These are phyloP conservation scores for Penicillium flavigenum DNA, from an alignment of 495 filamentous ascomycete species.

Conservation along the genomic window DNA sequence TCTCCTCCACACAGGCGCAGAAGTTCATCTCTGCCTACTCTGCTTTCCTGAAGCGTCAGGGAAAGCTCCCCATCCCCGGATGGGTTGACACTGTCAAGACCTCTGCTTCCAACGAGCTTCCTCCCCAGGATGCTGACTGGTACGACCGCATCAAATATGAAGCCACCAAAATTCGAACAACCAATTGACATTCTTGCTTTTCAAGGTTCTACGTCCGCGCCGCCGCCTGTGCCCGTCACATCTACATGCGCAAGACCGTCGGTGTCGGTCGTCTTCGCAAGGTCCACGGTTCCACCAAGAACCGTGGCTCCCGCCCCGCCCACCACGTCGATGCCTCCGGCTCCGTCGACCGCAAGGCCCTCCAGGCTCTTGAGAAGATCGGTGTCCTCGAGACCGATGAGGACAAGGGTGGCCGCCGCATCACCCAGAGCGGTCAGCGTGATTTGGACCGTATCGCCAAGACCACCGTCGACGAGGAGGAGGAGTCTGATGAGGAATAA, in stretches of 20 bases:
- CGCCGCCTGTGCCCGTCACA: constrained; percentile 91
- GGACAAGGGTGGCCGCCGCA: constrained; percentile 95
- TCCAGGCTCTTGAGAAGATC: constrained; percentile 98
- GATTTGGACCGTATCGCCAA: constrained; percentile 89
- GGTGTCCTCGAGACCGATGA: constrained; percentile 94
- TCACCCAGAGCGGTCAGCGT: constrained; percentile 94
- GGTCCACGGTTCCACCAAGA: constrained; percentile 93
- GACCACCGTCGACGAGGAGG: constrained; percentile 54
- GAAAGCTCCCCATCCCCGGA: constrained; percentile 95
- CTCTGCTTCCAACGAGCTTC: constrained; percentile 90
- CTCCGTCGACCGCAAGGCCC: constrained; percentile 90
- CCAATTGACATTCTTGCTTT: constrained; percentile 19
- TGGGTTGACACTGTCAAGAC: constrained; percentile 99
- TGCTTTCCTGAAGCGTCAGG: constrained; percentile 97
- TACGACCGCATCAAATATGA: constrained; percentile 31
- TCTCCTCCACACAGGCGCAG: constrained; percentile 61
- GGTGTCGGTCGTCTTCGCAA: constrained; percentile 91
- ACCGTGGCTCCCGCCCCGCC: constrained; percentile 86
- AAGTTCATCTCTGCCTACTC: constrained; percentile 96
- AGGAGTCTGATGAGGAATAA: constrained; percentile 54
- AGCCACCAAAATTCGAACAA: background rate
- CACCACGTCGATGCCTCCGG: constrained; percentile 96
- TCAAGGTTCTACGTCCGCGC: constrained; percentile 92
- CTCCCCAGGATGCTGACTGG: constrained; percentile 96
- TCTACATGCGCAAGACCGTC: constrained; percentile 99